Conservation (phyloP, 1,139 yeast genomes). For the Lodderomyces pseudojiufengensis region DNA sequence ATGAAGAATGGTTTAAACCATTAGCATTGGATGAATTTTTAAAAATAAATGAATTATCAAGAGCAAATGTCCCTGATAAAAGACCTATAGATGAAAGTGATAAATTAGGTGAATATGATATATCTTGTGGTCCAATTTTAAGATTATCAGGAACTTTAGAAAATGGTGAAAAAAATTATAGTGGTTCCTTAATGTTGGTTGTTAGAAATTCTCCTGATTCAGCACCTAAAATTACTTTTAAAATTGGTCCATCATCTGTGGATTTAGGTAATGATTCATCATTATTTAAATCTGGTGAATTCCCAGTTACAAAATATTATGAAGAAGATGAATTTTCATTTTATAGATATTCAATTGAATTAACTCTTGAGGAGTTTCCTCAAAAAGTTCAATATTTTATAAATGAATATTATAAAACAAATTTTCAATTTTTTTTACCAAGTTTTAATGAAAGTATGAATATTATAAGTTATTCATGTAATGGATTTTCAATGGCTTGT, state of each 20-base stretch:
- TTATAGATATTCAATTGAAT: slow-evolving; percentile 57
- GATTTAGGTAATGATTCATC: slow-evolving; percentile 6
- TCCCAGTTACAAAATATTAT: slow-evolving; percentile 42
- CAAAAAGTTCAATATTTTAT: slow-evolving; percentile 61
- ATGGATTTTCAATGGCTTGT: slow-evolving; percentile 81
- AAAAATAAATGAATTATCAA: slow-evolving; percentile 22
- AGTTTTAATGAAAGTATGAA: slow-evolving; percentile 64
- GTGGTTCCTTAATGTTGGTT: slow-evolving; percentile 65
- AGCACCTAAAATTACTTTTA: slow-evolving; percentile 36
- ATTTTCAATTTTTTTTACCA: slow-evolving; percentile 57
- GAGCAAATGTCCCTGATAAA: slow-evolving; percentile 16
- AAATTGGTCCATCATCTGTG: slow-evolving; percentile 33
- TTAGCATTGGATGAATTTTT: slow-evolving; percentile 30
- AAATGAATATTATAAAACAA: slow-evolving; percentile 38
- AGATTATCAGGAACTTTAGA: slow-evolving; percentile 61
- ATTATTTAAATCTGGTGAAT: slow-evolving; percentile 34
- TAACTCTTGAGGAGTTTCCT: slow-evolving; percentile 45
- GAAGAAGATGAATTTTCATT: slow-evolving; percentile 46
- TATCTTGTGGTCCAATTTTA: slow-evolving; percentile 75
- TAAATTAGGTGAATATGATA: slow-evolving; percentile 35
- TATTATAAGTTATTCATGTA: slow-evolving; percentile 79
- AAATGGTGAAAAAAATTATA: slow-evolving; percentile 44
- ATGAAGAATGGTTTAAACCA: slow-evolving; percentile 24
- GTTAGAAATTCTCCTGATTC: slow-evolving; percentile 37
- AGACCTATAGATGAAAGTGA: slow-evolving; percentile 16